A percentile compares a stretch with the other conserved stretches of the same genome.
Evolutionary conservation across 345 rosid genomes (phyloP).

Genomic region (Arabidopsis arenosa): DNA sequence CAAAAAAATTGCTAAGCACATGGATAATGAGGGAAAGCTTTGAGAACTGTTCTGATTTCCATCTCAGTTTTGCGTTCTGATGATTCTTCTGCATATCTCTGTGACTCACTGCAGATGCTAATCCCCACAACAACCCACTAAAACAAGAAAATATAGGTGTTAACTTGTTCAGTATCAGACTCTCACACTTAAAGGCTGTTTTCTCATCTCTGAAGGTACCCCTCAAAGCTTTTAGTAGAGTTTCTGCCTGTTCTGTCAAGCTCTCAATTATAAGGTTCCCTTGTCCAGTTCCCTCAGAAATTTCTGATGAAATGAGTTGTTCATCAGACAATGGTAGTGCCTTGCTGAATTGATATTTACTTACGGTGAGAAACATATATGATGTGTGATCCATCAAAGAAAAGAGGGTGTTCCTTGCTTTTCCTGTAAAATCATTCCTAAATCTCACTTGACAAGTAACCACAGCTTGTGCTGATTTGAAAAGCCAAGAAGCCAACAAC

Average conservation of each 20-base stretch:
- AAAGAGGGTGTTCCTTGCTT: conserved; percentile 46
- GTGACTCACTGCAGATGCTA: conserved; percentile 61
- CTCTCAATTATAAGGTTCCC: conserved; percentile 51
- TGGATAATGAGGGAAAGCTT: conserved; percentile 47
- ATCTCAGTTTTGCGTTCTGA: conserved; percentile 47
- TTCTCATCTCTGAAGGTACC: conserved; percentile 45
- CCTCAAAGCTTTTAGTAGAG: conserved; percentile 51
- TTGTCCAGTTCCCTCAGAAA: conserved; percentile 54
- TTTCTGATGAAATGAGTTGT: conserved; percentile 41
- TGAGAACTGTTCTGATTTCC: conserved; percentile 51
- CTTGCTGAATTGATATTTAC: conserved; percentile 53
- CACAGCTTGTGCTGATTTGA: conserved; percentile 61
- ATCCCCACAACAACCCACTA: conserved; percentile 86
- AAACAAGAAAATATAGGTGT: conserved; percentile 65
- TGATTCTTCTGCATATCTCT: conserved; percentile 47
- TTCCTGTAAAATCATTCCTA: conserved; percentile 35
- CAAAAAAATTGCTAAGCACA: conserved; percentile 54
- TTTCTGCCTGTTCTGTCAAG: conserved; percentile 64
- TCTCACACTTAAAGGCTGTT: conserved; percentile 41
- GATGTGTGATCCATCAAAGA: conserved; percentile 89
- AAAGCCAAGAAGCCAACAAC: conserved; percentile 68
- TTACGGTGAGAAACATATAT: conserved; percentile 55
- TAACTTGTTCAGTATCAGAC: conserved; percentile 52
- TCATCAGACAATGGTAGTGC: conserved; percentile 41
- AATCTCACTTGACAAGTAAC: conserved; percentile 42